A percentile compares a stretch with the other conserved stretches of the same genome.
Conservation (phyloP, 306 rosid species). For the Lathyrus sativus region DNA sequence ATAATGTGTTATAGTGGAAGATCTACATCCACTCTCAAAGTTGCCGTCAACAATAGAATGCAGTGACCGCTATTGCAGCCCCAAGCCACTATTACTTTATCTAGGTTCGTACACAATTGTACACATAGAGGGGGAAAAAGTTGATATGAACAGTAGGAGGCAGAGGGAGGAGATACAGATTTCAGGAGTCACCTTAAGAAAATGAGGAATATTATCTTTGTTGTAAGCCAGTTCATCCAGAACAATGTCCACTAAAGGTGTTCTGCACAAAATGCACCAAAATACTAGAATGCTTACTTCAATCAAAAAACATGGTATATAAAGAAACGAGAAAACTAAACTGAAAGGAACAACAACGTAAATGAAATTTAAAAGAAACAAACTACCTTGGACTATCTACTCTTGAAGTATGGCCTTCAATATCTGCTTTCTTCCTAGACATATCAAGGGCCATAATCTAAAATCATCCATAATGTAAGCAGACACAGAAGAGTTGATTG, state of each 20-base stretch:
- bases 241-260: conserved; percentile 70
- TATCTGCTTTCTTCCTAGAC: conserved; percentile 70
- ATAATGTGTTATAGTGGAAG: no score
- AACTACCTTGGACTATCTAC: conserved; percentile 78
- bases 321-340: conserved; percentile 4
- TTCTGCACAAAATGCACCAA: conserved; percentile 59
- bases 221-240: conserved; percentile 79
- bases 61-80: background rate
- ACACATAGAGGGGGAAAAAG: conserved; percentile 14
- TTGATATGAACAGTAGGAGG: conserved; percentile 3
- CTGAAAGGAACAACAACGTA: background rate
- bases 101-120: conserved; percentile 7
- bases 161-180: conserved; percentile 16
- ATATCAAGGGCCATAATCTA: conserved; percentile 81
- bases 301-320: conserved; percentile 16
- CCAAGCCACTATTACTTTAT: no score
- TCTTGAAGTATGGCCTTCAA: conserved; percentile 65
- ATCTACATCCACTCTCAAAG: no score
- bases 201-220: conserved; percentile 51
- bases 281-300: conserved; percentile 27
- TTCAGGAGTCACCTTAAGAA: conserved; percentile 69
- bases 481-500: conserved; percentile 23
- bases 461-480: conserved; percentile 44
- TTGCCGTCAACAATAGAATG: background rate
- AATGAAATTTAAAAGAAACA: conserved; percentile 26